phyloP scores from a whole-genome alignment of 2,329 filamentous ascomycete species.

The Penicillium sp. region DNA sequence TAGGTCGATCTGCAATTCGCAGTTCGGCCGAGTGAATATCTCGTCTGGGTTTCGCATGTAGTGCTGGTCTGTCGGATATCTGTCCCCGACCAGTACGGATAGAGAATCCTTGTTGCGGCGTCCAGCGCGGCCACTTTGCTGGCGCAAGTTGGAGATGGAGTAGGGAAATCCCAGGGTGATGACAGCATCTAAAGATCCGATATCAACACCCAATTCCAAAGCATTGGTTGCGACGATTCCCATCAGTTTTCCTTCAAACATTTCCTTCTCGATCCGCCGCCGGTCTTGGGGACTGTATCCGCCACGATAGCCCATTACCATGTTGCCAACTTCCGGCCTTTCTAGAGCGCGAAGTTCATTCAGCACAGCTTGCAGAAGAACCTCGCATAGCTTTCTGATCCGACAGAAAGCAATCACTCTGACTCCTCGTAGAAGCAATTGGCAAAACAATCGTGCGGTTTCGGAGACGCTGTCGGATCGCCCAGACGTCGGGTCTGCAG shows the following conservation, averaged over 20 bases:
- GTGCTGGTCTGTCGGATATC: constrained; percentile 85
- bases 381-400: constrained; percentile 82
- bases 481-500: constrained; percentile 77
- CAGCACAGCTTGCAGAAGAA: constrained; percentile 72
- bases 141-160: constrained; percentile 86
- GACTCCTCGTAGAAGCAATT: constrained; percentile 80
- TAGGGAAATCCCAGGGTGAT: constrained; percentile 93
- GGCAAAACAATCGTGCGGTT: constrained; percentile 84
- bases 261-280: constrained; percentile 81
- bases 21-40: constrained; percentile 83
- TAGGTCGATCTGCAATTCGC: constrained; percentile 84
- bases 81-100: constrained; percentile 81
- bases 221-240: constrained; percentile 93
- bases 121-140: constrained; percentile 90
- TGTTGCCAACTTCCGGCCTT: constrained; percentile 64
- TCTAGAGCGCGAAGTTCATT: constrained; percentile 69
- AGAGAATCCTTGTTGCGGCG: constrained; percentile 89
- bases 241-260: constrained; percentile 92
- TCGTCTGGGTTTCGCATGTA: constrained; percentile 97
- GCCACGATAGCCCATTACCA: constrained; percentile 93
- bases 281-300: constrained; percentile 91
- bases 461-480: constrained; percentile 77
- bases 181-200: constrained; percentile 88
- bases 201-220: constrained; percentile 89
- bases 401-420: constrained; percentile 90